Conservation (phyloP, 805 yeast genomes). For the Kluyveromyces lactis region DNA sequence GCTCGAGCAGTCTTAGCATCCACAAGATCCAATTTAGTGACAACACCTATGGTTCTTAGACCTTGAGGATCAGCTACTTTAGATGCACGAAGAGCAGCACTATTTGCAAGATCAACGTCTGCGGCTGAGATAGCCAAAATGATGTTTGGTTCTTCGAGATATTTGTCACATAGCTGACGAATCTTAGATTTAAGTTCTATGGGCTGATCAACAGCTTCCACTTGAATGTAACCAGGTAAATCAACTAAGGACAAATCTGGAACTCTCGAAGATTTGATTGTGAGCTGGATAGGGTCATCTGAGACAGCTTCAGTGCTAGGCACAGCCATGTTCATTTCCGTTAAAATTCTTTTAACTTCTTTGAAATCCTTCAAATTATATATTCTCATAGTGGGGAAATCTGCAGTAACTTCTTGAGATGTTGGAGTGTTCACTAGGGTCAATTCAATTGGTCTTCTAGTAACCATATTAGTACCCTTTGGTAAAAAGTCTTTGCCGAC, state of each 20-base stretch:
- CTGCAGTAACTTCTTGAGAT: slow-evolving; percentile 77
- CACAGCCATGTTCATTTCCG: slow-evolving; percentile 88
- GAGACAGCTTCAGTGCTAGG: slow-evolving; percentile 81
- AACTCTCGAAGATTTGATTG: slow-evolving; percentile 80
- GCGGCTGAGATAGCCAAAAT: slow-evolving; percentile 96
- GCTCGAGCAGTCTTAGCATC: slow-evolving; percentile 63
- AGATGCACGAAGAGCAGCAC: slow-evolving; percentile 88
- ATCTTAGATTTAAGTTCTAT: slow-evolving; percentile 70
- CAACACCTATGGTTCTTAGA: slow-evolving; percentile 91
- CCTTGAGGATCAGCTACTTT: slow-evolving; percentile 88
- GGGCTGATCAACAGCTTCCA: slow-evolving; percentile 96
- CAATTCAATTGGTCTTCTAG: slow-evolving; percentile 93
- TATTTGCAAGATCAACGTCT: slow-evolving; percentile 94
- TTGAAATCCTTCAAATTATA: slow-evolving; percentile 78
- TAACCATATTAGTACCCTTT: slow-evolving; percentile 96
- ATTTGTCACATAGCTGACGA: slow-evolving; percentile 70
- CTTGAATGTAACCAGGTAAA: slow-evolving; percentile 94
- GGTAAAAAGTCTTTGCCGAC: slow-evolving; percentile 98
- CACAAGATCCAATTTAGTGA: slow-evolving; percentile 88
- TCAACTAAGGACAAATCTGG: slow-evolving; percentile 93
- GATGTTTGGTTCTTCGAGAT: slow-evolving; percentile 85
- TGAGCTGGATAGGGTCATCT: slow-evolving; percentile 87
- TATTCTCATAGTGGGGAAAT: slow-evolving; percentile 83
- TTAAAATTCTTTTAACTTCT: slow-evolving; percentile 79
- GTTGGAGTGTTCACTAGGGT: slow-evolving; percentile 84